These are phyloP conservation scores for fission yeast (Schizosaccharomyces pombe) DNA, from an alignment of 805 yeast species.

Conservation along the genomic window DNA sequence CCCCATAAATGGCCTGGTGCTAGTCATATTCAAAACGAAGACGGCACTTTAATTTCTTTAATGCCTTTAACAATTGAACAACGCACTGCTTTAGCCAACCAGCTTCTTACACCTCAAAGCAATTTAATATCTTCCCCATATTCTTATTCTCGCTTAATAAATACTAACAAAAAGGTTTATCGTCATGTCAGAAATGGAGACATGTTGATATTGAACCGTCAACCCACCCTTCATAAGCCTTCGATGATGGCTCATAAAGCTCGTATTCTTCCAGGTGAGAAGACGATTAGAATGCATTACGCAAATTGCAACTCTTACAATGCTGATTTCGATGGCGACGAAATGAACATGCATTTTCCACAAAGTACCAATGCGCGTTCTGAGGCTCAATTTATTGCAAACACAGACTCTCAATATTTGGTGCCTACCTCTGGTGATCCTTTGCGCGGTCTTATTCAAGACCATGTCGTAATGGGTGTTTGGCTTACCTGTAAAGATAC, in stretches of 20 bases:
- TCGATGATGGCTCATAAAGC: slow-evolving; percentile 99
- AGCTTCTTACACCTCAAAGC: slow-evolving; percentile 56
- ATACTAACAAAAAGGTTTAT: slow-evolving; percentile 71
- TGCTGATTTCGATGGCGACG: slow-evolving; percentile 98
- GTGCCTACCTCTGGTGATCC: slow-evolving; percentile 98
- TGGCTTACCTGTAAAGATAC: slow-evolving; percentile 90
- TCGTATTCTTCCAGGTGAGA: slow-evolving; percentile 88
- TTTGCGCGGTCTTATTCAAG: slow-evolving; percentile 94
- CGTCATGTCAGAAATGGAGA: slow-evolving; percentile 89
- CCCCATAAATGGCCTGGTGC: slow-evolving; percentile 99
- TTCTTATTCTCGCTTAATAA: slow-evolving; percentile 30
- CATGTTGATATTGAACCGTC: slow-evolving; percentile 94
- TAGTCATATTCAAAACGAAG: slow-evolving; percentile 82
- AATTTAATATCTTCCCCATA: slow-evolving; percentile 8
- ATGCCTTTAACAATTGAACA: slow-evolving; percentile 81
- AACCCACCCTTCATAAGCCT: slow-evolving; percentile 95
- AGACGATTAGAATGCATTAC: slow-evolving; percentile 85
- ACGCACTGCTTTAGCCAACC: slow-evolving; percentile 85
- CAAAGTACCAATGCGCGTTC: slow-evolving; percentile 93
- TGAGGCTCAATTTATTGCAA: slow-evolving; percentile 83
- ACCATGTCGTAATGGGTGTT: slow-evolving; percentile 95
- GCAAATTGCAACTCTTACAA: slow-evolving; percentile 98
- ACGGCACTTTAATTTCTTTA: slow-evolving; percentile 60
- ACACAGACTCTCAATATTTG: slow-evolving; percentile 89
- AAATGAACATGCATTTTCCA: slow-evolving; percentile 98